Conservation (phyloP, 2,329 filamentous ascomycete genomes). For the Sporothrix globosa region DNA sequence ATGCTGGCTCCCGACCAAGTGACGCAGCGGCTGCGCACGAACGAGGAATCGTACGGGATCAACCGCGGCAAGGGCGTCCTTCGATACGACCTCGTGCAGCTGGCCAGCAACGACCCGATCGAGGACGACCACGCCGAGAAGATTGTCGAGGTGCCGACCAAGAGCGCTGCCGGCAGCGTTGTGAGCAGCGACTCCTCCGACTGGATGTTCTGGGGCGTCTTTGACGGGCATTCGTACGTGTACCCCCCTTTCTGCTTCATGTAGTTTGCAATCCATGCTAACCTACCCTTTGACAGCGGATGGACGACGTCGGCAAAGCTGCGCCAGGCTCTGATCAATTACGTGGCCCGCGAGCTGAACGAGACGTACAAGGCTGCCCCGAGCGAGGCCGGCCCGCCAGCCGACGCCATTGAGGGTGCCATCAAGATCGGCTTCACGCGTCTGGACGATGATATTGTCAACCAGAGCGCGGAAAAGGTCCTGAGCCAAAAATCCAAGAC, state of each 20-base stretch:
- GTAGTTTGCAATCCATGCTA: slow-evolving; percentile 19
- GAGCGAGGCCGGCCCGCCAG: slow-evolving; percentile 63
- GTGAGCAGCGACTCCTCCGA: slow-evolving; percentile 65
- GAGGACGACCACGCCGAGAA: slow-evolving; percentile 98
- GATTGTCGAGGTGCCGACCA: slow-evolving; percentile 84
- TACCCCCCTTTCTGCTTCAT: neutral
- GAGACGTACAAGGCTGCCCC: slow-evolving; percentile 78
- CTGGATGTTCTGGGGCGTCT: slow-evolving; percentile 99
- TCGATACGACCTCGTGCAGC: slow-evolving; percentile 90
- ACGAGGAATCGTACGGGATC: slow-evolving; percentile 89
- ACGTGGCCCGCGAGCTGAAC: slow-evolving; percentile 91
- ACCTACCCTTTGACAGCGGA: slow-evolving; percentile 60
- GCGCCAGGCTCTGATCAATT: slow-evolving; percentile 87
- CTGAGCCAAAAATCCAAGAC: slow-evolving; percentile 85
- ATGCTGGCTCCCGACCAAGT: slow-evolving; percentile 97
- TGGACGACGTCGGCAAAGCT: slow-evolving; percentile 98
- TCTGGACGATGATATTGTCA: slow-evolving; percentile 90
- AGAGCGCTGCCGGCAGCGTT: slow-evolving; percentile 44
- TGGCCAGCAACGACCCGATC: slow-evolving; percentile 95
- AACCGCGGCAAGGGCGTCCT: slow-evolving; percentile 88
- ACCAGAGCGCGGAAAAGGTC: slow-evolving; percentile 90
- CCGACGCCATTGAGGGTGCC: slow-evolving; percentile 82
- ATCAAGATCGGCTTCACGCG: slow-evolving; percentile 91
- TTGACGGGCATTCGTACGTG: slow-evolving; percentile 89
- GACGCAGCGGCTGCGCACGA: slow-evolving; percentile 82